These are phyloP conservation scores for Ustilago vetiveriae DNA, from an alignment of 1,284 basidiomycete genomes.

Conservation along the genomic window DNA sequence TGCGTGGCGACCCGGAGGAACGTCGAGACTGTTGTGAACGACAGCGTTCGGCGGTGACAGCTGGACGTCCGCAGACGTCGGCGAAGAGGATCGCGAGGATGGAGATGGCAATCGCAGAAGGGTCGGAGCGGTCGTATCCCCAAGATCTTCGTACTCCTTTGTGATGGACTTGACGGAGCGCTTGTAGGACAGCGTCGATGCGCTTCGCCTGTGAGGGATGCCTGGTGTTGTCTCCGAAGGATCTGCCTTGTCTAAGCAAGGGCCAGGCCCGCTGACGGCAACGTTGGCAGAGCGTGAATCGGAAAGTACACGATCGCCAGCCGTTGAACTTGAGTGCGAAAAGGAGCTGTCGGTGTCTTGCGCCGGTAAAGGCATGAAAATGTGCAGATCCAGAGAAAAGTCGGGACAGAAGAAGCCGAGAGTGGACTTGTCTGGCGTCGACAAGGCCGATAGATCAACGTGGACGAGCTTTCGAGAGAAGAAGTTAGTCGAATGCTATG, in stretches of 20 bases:
- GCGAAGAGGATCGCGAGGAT: slow-evolving; percentile 19
- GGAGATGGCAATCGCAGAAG: slow-evolving; percentile 11
- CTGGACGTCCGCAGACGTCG: slow-evolving; percentile 4
- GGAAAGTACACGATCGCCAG: slow-evolving; percentile 19
- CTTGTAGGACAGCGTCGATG: slow-evolving; percentile 27
- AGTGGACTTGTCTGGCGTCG: too few relatives aligned
- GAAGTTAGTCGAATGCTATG: background rate
- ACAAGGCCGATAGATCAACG: background rate
- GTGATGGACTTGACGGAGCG: slow-evolving; percentile 45
- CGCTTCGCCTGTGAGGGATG: background rate
- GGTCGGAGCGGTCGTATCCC: slow-evolving; percentile 1
- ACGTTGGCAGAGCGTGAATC: slow-evolving; percentile 28
- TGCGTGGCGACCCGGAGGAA: background rate
- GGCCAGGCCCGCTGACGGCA: background rate
- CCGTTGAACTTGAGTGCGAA: background rate
- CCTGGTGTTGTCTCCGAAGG: background rate
- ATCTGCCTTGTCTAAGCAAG: slow-evolving; percentile 8
- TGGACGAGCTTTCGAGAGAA: too few relatives aligned
- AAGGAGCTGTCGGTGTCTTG: slow-evolving; percentile 1
- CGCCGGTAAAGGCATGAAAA: slow-evolving; percentile 24
- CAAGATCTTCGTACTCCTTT: slow-evolving; percentile 26
- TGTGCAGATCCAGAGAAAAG: too few relatives aligned
- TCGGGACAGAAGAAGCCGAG: too few relatives aligned
- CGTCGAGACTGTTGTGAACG: slow-evolving; percentile 1
- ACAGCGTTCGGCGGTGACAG: slow-evolving; percentile 1